phyloP scores from a whole-genome alignment of 495 filamentous ascomycete species.

The Sordaria brevicollis region DNA sequence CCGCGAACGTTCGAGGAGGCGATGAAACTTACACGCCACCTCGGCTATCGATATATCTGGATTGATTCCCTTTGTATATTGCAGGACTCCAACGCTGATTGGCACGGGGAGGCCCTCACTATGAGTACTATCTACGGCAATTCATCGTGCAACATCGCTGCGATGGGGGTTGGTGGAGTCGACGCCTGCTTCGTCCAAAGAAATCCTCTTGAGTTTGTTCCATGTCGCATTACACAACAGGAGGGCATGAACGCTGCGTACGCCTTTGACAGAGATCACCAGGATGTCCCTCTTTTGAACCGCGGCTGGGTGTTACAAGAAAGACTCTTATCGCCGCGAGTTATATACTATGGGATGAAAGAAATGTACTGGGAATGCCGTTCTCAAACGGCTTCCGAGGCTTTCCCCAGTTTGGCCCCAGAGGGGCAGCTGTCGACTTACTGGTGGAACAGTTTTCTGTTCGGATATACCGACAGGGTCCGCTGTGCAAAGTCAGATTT shows the following conservation, averaged over 20 bases:
- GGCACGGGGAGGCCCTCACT: not conserved
- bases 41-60: not conserved
- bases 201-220: not conserved
- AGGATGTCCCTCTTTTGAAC: not conserved
- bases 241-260: accelerated
- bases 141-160: not conserved
- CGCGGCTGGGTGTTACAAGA: not conserved
- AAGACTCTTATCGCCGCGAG: not conserved
- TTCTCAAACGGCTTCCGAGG: not conserved
- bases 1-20: not conserved
- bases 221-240: not conserved
- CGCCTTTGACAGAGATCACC: accelerated
- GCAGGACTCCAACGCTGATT: not conserved
- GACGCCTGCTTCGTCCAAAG: not conserved
- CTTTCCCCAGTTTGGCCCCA: not conserved
- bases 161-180: not conserved
- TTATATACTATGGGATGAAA: not conserved
- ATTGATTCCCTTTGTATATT: not conserved
- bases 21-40: not conserved
- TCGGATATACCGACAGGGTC: accelerated
- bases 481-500: not conserved
- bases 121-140: not conserved
- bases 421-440: not conserved
- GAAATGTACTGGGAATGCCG: not conserved
- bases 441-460: not conserved